Evolutionary conservation across 257 asterid species (phyloP).

Genomic region (Prunella vulgaris): DNA sequence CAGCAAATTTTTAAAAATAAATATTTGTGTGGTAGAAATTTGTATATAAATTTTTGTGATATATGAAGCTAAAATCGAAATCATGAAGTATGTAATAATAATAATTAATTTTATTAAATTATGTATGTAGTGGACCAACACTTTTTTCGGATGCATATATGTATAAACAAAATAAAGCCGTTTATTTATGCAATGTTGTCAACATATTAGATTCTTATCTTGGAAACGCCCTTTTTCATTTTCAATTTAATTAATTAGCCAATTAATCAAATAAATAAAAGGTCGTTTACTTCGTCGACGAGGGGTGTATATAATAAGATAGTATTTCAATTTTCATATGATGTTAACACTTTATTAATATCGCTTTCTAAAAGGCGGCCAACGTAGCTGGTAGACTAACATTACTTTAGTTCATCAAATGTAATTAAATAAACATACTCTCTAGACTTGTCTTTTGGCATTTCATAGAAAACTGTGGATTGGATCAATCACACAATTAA

Average conservation of each 20-base stretch:
- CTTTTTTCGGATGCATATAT: too few species aligned
- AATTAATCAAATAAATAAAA: neutral
- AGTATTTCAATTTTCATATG: neutral
- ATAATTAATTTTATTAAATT: too few species aligned
- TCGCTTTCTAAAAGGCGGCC: neutral
- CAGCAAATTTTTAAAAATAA: too few species aligned
- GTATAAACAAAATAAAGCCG: neutral
- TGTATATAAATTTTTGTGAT: too few species aligned
- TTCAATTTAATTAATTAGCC: neutral
- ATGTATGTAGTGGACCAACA: too few species aligned
- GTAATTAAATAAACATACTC: neutral
- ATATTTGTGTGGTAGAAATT: too few species aligned
- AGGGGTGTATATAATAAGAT: too few species aligned
- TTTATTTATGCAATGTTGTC: too few species aligned
- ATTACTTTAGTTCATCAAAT: neutral
- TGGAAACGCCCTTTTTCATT: neutral
- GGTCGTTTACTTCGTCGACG: neutral
- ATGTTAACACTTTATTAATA: neutral
- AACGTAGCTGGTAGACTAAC: slow-evolving; percentile 5
- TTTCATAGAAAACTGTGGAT: neutral
- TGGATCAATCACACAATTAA: neutral
- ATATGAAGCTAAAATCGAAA: too few species aligned
- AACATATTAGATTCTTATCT: too few species aligned
- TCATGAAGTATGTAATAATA: too few species aligned
- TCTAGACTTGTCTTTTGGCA: neutral